Conservation (phyloP, 257 asterid species). For the Apocynum venetum region DNA sequence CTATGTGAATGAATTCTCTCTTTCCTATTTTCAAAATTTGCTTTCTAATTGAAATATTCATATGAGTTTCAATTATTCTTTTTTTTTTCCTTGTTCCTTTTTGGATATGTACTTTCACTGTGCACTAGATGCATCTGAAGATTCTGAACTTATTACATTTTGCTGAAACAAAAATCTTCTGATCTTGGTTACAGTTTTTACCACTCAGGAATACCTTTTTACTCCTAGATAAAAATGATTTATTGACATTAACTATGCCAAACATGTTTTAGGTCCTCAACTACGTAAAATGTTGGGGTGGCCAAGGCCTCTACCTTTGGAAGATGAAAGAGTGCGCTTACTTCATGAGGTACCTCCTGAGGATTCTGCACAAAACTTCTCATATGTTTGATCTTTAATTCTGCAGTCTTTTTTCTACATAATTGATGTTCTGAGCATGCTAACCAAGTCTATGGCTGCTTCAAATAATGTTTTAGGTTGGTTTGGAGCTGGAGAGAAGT, state of each 20-base stretch:
- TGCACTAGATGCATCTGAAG: not conserved
- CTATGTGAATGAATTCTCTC: not conserved
- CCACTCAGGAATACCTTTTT: not conserved
- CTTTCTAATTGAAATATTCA: not conserved
- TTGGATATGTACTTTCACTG: not conserved
- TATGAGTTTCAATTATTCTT: not conserved
- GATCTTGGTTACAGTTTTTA: not conserved
- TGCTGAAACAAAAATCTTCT: not conserved
- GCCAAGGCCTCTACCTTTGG: slow-evolving; percentile 94
- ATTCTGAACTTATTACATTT: not conserved
- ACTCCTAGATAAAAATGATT: not conserved
- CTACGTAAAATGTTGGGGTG: slow-evolving; percentile 80
- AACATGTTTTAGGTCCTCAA: slow-evolving; percentile 62
- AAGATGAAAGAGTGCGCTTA: slow-evolving; percentile 90
- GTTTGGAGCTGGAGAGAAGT: slow-evolving; percentile 80
- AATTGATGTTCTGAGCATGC: not conserved
- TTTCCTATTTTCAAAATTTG: not conserved
- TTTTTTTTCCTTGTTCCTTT: not conserved
- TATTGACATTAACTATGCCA: slow-evolving; percentile 12
- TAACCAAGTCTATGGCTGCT: slow-evolving; percentile 15
- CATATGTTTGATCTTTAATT: not conserved
- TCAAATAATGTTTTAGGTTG: slow-evolving; percentile 52
- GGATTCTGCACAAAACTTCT: not conserved
- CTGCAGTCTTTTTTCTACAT: slow-evolving; percentile 10
- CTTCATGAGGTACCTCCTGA: slow-evolving; percentile 67